Conservation (phyloP, 1,284 basidiomycete genomes). For the Tylopilus sp. region DNA sequence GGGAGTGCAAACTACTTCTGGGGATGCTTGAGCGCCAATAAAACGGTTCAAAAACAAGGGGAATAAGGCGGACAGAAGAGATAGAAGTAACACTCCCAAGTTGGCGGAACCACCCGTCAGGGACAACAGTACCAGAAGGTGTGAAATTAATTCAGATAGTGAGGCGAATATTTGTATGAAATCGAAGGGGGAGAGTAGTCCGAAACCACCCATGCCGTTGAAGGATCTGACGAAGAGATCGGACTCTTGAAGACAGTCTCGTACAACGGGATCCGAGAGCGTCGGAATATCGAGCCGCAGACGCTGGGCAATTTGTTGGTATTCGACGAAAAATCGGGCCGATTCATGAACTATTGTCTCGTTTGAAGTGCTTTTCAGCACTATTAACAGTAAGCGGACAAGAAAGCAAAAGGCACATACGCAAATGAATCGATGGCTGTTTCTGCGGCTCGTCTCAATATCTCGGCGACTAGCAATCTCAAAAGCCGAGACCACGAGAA, state of each 20-base stretch:
- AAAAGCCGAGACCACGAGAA: conserved; percentile 65
- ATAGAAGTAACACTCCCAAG: conserved; percentile 56
- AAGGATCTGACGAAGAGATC: conserved; percentile 78
- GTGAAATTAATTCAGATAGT: conserved; percentile 66
- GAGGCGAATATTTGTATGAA: conserved; percentile 71
- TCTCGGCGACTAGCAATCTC: conserved; percentile 57
- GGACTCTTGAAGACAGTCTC: conserved; percentile 79
- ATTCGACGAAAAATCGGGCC: conserved; percentile 69
- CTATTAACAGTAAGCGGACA: conserved; percentile 17
- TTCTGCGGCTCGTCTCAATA: conserved; percentile 62
- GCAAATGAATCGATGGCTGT: conserved; percentile 66
- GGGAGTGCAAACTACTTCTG: conserved; percentile 47
- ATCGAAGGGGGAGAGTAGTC: conserved; percentile 73
- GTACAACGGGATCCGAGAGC: conserved; percentile 64
- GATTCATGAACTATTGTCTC: conserved; percentile 69
- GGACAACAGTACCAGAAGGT: conserved; percentile 65
- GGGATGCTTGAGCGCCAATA: conserved; percentile 39
- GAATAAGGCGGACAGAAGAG: conserved; percentile 54
- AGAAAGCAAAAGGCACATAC: conserved; percentile 46
- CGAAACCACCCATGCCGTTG: conserved; percentile 63
- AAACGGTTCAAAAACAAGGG: conserved; percentile 56
- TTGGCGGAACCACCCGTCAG: conserved; percentile 60
- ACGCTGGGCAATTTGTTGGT: conserved; percentile 72
- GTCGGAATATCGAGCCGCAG: conserved; percentile 77
- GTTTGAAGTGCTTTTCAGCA: conserved; percentile 54